phyloP scores from a whole-genome alignment of 208 protist species.

The Angomonas ambiguus region DNA sequence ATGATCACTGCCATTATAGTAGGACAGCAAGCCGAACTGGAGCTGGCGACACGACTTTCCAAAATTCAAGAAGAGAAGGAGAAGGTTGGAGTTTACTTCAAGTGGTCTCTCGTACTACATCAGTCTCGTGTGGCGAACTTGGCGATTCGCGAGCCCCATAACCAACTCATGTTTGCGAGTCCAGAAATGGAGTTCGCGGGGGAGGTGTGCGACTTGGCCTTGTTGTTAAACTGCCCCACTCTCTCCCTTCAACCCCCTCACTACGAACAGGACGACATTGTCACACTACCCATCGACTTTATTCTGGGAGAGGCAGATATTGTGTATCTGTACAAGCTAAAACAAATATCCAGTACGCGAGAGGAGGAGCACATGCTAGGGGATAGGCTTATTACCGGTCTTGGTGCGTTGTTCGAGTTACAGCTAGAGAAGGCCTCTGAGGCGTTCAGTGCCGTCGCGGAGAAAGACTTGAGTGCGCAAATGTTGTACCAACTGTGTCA shows the following conservation, averaged over 20 bases:
- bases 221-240: constrained; percentile 1
- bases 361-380: background rate
- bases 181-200: constrained; percentile 1
- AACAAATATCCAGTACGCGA: background rate
- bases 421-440: background rate
- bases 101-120: constrained; percentile 34
- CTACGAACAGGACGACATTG: background rate
- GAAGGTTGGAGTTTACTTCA: constrained; percentile 9
- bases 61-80: background rate
- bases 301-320: background rate
- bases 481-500: background rate
- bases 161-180: background rate
- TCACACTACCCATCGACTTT: background rate
- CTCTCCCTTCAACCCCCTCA: constrained; percentile 6
- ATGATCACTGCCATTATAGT: constrained; percentile 10
- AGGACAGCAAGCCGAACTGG: constrained; percentile 10
- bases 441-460: background rate
- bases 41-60: constrained; percentile 10
- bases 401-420: background rate
- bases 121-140: background rate
- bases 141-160: background rate
- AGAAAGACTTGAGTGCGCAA: background rate
- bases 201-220: background rate
- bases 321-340: constrained; percentile 3
- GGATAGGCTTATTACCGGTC: background rate